Evolutionary conservation across 2,329 filamentous ascomycete species (phyloP).

Genomic region (Nothophoma quercina): DNA sequence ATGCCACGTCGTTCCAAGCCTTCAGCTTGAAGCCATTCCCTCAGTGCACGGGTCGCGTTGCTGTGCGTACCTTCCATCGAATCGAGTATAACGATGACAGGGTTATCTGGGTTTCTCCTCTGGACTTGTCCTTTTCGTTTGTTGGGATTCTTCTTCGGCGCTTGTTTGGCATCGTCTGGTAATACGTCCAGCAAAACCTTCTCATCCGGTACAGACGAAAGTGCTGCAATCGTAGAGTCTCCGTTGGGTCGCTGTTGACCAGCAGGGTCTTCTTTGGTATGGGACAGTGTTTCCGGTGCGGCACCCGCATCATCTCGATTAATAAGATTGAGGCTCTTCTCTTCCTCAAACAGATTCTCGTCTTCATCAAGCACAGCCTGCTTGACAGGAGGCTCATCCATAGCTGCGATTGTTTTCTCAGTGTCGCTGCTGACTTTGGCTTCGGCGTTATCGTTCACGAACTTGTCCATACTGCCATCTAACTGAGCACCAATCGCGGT

Average conservation of each 20-base stretch:
- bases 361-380: conserved; percentile 16
- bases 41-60: conserved; percentile 71
- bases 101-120: conserved; percentile 50
- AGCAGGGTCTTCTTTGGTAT: background rate
- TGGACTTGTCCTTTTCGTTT: conserved; percentile 26
- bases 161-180: background rate
- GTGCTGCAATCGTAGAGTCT: background rate
- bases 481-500: background rate
- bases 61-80: conserved; percentile 72
- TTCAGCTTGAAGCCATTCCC: conserved; percentile 79
- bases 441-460: background rate
- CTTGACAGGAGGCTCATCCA: background rate
- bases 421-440: background rate
- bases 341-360: conserved; percentile 32
- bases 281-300: background rate
- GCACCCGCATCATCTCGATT: conserved; percentile 23
- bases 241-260: background rate
- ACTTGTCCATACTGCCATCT: background rate
- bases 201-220: background rate
- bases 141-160: conserved; percentile 31
- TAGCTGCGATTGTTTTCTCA: background rate
- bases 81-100: conserved; percentile 85
- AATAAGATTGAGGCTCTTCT: conserved; percentile 28
- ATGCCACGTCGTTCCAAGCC: conserved; percentile 68
- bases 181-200: background rate